These are phyloP conservation scores for Rugonectria rugulosa DNA, from an alignment of 2,329 filamentous ascomycete species.

Conservation along the genomic window DNA sequence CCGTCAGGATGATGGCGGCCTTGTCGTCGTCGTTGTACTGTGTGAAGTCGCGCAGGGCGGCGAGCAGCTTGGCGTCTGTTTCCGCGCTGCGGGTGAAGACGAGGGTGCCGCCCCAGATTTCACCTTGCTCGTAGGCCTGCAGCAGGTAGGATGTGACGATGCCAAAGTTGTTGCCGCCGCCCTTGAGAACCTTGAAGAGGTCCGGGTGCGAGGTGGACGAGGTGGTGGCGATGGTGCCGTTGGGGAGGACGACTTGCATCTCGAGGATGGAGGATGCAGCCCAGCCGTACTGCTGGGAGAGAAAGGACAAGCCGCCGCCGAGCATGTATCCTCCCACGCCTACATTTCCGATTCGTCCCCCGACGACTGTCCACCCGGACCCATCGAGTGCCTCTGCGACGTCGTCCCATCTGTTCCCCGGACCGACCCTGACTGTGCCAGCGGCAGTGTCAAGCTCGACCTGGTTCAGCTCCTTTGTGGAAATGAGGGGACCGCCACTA, in stretches of 20 bases:
- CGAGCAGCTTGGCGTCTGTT: slow-evolving; percentile 48
- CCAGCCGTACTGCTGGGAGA: slow-evolving; percentile 60
- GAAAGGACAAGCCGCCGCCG: slow-evolving; percentile 61
- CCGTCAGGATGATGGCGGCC: slow-evolving; percentile 66
- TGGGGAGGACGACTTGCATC: slow-evolving; percentile 61
- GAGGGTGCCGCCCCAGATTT: slow-evolving; percentile 54
- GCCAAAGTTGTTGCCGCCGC: slow-evolving; percentile 65
- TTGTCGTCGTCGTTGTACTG: slow-evolving; percentile 65
- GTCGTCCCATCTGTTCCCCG: slow-evolving; percentile 54
- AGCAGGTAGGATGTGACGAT: slow-evolving; percentile 56
- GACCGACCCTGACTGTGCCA: slow-evolving; percentile 52
- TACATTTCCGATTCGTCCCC: slow-evolving; percentile 55
- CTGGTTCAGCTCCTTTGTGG: slow-evolving; percentile 53
- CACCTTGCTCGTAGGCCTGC: slow-evolving; percentile 49
- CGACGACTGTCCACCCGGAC: slow-evolving; percentile 52
- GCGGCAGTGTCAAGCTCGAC: slow-evolving; percentile 48
- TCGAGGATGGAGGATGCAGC: slow-evolving; percentile 57
- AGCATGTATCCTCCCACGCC: slow-evolving; percentile 59
- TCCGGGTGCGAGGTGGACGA: slow-evolving; percentile 52
- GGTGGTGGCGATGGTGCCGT: slow-evolving; percentile 56
- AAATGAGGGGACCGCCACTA: slow-evolving; percentile 57
- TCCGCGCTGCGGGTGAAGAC: slow-evolving; percentile 45
- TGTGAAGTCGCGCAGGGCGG: slow-evolving; percentile 62
- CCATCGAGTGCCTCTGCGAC: slow-evolving; percentile 50
- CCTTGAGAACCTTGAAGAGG: slow-evolving; percentile 61